Conservation (phyloP, 73 alveolate species). For the Paramecium pentaurelia region DNA sequence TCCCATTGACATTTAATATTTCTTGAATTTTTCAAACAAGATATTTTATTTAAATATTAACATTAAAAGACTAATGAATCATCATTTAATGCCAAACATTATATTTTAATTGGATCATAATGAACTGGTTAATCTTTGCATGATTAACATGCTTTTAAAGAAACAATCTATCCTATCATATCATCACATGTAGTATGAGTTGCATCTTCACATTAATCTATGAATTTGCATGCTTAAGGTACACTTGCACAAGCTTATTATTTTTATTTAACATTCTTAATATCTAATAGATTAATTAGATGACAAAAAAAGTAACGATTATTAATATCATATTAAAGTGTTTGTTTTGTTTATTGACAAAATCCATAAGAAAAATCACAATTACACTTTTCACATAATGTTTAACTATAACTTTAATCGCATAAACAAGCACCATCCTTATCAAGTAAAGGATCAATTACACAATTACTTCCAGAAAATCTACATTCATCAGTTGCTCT, state of each 20-base stretch:
- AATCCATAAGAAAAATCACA: neutral
- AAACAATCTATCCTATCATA: neutral
- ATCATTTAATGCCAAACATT: neutral
- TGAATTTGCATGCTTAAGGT: neutral
- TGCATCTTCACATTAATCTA: neutral
- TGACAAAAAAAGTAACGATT: neutral
- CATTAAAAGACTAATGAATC: neutral
- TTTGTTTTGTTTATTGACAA: neutral
- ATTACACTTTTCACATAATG: neutral
- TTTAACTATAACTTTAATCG: neutral
- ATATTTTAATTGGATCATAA: neutral
- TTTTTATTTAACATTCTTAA: neutral
- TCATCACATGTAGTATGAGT: neutral
- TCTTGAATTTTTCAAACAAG: neutral
- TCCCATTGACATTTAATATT: neutral
- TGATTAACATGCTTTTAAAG: neutral
- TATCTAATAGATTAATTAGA: neutral
- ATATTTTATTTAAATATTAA: neutral
- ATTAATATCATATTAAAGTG: neutral
- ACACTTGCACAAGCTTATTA: neutral
- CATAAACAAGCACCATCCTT: neutral
- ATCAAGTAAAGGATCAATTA: neutral
- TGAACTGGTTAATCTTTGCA: neutral
- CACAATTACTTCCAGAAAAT: neutral
- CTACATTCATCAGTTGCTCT: conserved; percentile 8